Percentiles rank a stretch among this genome's conserved stretches.
Evolutionary conservation across 345 rosid genomes (phyloP).

Genomic region (Brassica rapa): DNA sequence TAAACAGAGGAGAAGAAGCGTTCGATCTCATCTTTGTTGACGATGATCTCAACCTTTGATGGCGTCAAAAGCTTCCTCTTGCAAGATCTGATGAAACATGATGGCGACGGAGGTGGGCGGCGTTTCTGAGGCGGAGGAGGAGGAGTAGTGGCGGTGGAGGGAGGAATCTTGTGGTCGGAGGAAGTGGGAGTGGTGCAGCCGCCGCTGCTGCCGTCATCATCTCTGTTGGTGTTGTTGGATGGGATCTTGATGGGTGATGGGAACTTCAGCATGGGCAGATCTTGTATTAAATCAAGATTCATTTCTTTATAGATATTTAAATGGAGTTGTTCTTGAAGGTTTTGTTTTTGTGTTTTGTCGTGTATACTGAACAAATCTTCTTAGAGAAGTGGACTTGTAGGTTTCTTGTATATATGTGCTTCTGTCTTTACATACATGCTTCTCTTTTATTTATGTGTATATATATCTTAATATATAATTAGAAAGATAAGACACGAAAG

Average conservation of each 20-base stretch:
- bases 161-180: conserved; percentile 42
- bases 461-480: neutral
- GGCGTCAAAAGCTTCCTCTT: conserved; percentile 40
- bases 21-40: conserved; percentile 38
- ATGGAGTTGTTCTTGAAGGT: conserved; percentile 14
- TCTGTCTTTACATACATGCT: conserved; percentile 35
- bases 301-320: conserved; percentile 6
- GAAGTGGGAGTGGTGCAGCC: conserved; percentile 45
- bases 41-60: conserved; percentile 32
- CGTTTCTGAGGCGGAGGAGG: conserved; percentile 43
- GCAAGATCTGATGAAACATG: conserved; percentile 37
- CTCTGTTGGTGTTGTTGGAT: conserved; percentile 26
- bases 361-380: conserved; percentile 37
- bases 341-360: conserved; percentile 23
- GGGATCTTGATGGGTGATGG: conserved; percentile 39
- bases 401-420: conserved; percentile 37
- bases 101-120: conserved; percentile 23
- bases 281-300: conserved; percentile 40
- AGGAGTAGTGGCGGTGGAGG: conserved; percentile 39
- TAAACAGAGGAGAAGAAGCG: conserved; percentile 36
- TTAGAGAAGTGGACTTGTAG: conserved; percentile 42
- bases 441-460: neutral
- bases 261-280: conserved; percentile 35
- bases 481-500: neutral
- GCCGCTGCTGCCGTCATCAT: conserved; percentile 21